Percentiles rank a stretch among this genome's conserved stretches.
These are phyloP conservation scores for Ustilago esculenta DNA, from an alignment of 1,284 basidiomycete species.

Conservation along the genomic window DNA sequence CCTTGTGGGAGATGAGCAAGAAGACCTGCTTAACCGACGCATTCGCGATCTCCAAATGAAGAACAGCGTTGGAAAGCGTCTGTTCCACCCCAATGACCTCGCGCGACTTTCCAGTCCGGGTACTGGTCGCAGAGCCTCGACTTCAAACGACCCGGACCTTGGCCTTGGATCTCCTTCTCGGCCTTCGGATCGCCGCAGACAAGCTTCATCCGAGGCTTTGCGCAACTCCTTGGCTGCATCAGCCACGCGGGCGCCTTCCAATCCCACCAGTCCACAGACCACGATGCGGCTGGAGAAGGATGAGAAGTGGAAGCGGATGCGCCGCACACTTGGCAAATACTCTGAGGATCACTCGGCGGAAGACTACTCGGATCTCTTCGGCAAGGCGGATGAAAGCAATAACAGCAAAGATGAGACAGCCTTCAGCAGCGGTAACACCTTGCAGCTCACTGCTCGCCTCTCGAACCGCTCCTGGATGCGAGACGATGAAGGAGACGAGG, in stretches of 20 bases:
- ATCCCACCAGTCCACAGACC: conserved; percentile 31
- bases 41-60: conserved; percentile 50
- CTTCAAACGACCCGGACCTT: neutral
- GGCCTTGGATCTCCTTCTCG: conserved; percentile 11
- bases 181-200: conserved; percentile 22
- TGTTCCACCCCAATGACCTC: conserved; percentile 58
- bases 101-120: conserved; percentile 19
- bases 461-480: conserved; percentile 57
- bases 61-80: conserved; percentile 50
- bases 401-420: conserved; percentile 25
- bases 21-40: conserved; percentile 41
- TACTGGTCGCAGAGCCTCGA: neutral
- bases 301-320: conserved; percentile 52
- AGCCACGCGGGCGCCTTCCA: conserved; percentile 18
- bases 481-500: conserved; percentile 54
- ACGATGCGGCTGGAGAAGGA: conserved; percentile 41
- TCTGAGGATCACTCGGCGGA: conserved; percentile 50
- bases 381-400: conserved; percentile 22
- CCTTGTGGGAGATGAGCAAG: conserved; percentile 51
- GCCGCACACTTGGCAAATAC: conserved; percentile 51
- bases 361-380: conserved; percentile 59
- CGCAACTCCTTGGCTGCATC: conserved; percentile 29
- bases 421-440: conserved; percentile 31
- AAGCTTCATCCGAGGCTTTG: conserved; percentile 33
- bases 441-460: conserved; percentile 55